Conservation (phyloP, 306 rosid genomes). For the Purshia tridentata region DNA sequence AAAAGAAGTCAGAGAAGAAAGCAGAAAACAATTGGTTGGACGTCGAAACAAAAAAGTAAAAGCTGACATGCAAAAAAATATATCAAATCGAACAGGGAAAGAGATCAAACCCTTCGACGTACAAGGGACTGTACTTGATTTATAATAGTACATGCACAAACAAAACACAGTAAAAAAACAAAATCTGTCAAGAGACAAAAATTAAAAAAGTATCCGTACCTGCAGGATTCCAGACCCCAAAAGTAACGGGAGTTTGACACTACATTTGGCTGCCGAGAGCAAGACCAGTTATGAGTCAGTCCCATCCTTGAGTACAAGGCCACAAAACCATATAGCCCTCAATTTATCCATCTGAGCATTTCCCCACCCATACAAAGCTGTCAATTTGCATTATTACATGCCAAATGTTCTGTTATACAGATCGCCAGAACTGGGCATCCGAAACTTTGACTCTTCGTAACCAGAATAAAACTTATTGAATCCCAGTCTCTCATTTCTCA, state of each 20-base stretch:
- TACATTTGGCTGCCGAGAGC: constrained; percentile 41
- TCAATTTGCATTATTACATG: constrained; percentile 48
- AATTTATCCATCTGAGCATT: constrained; percentile 23
- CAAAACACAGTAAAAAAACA: background rate
- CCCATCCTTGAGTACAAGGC: constrained; percentile 38
- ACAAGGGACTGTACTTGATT: background rate
- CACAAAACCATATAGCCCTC: constrained; percentile 35
- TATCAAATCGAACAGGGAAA: too few relatives aligned
- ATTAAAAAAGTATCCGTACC: constrained; percentile 40
- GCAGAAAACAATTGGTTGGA: background rate
- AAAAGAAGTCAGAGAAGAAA: background rate
- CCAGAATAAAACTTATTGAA: constrained; percentile 67
- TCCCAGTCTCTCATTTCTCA: constrained; percentile 79
- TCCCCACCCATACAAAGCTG: constrained; percentile 29
- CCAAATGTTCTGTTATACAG: constrained; percentile 80
- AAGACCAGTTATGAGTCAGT: constrained; percentile 42
- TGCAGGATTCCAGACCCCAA: constrained; percentile 41
- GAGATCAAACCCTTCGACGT: background rate
- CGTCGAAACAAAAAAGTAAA: background rate
- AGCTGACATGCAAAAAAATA: too few relatives aligned
- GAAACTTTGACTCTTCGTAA: constrained; percentile 76
- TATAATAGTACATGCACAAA: too few relatives aligned
- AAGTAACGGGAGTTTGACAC: constrained; percentile 36
- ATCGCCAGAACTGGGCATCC: constrained; percentile 76
- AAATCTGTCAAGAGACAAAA: background rate